Evolutionary conservation across 176 grass and related monocot genomes (phyloP), one percentile per base, ranked within the genome.

Genomic region (Tillandsia leiboldiana): DNA sequence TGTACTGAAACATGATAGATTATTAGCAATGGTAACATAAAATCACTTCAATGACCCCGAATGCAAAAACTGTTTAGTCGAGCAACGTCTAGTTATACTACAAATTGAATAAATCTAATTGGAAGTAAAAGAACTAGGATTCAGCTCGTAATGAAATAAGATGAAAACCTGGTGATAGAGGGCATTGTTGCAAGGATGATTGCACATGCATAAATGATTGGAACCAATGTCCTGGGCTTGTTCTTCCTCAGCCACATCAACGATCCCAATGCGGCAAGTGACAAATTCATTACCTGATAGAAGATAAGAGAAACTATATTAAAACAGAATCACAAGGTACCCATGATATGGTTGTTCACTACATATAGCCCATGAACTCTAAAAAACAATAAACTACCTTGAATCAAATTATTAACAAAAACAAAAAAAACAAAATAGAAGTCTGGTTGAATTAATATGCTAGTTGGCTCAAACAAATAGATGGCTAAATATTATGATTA

Each of bases 211-310:
- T 99, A 99, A 73, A 99, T 94, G 52, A 94, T 88, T 70, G 95
- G 95, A 77, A 99, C 50, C 77, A 94, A 77, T 48, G 90, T 88
- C 53, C 61, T 94, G 63, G 95, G 95, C 42, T 99, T 99, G 79
- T 94, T 99, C 82, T 94, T 99, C 84, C 95, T 99, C 13, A 99
- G 80, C 90, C 95, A 99, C 90, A 99, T 94, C 84, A 99, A 83
- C 12, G 95, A 99, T 74, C 90, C 90, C 42, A 94, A 56, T 56
- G 90, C 90, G 75, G 90, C 90, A 26, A 99, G 82, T 12, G 95
- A 94, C n/a, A 99, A 81, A 50, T 84, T 99, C 80, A 99, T 88
- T 33, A 94, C 95, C 95, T 99, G 68, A 51, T 59, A 23, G 49
- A 69, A 26, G 9, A 82, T 52, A 83, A 62, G 71, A 79, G 28